Conservation (phyloP, 805 yeast species). For the Kodamaea kaohsiungensis region DNA sequence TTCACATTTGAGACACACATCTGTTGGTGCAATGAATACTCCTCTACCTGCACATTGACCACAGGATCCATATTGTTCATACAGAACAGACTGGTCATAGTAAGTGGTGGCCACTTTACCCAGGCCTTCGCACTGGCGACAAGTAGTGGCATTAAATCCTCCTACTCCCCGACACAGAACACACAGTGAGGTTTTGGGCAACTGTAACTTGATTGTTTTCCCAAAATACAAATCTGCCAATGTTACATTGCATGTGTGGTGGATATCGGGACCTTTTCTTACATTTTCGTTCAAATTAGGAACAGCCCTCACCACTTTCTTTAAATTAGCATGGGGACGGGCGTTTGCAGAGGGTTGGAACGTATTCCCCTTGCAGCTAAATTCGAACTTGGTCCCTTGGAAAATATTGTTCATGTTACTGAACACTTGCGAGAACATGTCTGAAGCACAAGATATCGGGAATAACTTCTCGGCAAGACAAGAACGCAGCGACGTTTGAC, state of each 20-base stretch:
- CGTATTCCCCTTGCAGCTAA: not conserved
- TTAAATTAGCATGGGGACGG: conserved; percentile 11
- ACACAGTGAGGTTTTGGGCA: conserved; percentile 54
- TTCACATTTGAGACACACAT: conserved; percentile 28
- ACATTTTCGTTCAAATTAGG: conserved; percentile 14
- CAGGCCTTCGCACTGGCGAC: conserved; percentile 47
- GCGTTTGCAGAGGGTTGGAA: not conserved
- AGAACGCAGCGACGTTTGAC: conserved; percentile 1
- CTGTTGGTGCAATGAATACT: conserved; percentile 18
- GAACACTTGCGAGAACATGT: conserved; percentile 40
- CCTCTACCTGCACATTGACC: conserved; percentile 39
- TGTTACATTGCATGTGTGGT: conserved; percentile 53
- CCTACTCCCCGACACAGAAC: conserved; percentile 54
- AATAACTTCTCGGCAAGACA: not conserved
- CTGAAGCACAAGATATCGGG: conserved; percentile 17
- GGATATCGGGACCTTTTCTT: conserved; percentile 53
- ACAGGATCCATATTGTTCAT: conserved; percentile 34
- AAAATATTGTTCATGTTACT: conserved; percentile 34
- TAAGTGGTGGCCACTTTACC: conserved; percentile 46
- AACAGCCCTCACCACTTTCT: conserved; percentile 19
- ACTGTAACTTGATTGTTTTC: conserved; percentile 52
- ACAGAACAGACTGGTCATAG: conserved; percentile 45
- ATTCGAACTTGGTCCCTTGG: conserved; percentile 11
- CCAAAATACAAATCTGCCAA: conserved; percentile 61
- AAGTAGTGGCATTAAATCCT: conserved; percentile 36